Base-by-base conservation (phyloP, 208 protist species). In the Acanthamoeba sp. region DNA sequence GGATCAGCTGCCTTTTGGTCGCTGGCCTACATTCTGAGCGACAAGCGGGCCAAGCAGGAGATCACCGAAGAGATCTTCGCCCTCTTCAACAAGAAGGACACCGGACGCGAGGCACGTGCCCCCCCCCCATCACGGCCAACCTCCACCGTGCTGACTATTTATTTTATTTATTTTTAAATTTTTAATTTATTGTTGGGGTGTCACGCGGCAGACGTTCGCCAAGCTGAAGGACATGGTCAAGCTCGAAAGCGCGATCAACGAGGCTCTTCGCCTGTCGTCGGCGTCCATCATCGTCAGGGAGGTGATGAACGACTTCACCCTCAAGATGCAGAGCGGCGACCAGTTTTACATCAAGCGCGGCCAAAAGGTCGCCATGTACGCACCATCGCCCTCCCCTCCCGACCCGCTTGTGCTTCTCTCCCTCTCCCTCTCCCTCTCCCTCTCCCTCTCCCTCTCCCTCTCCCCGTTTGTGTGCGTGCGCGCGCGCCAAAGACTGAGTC, bases 201-300 rank as follows among this genome's bases (percentile, higher is more conserved):
- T n/a, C n/a, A n/a, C n/a, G n/a, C n/a, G n/a, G 0, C 16, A n/a
- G 71, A 80, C 71, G 22, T 80, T 80, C 20, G 29, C n/a, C 71
- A 80, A 80, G 71, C 38, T 80, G 16, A 80, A 80, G 71, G 71
- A 80, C 38, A 80, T 80, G 71, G 71, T 80, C 4, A 80, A 80
- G 24, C 71, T 80, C 36, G 80, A 88, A 0, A 88, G 80, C 50
- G 80, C 80, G 29, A 88, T 88, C 48, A 64, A 32, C 48, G 80
- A 88, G 48, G 80, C 80, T 0, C 80, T 88, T n/a, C 71, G 71
- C 14, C 32, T 80, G 32, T 80, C 71, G 32, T 80, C 71, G 32
- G 71, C 71, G 18, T 80, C 71, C 20, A 80, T 80, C 71, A 80
- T 80, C 71, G 71, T 80, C 4, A 32, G 71, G 5, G 71, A 80